Percentiles rank a stretch among this genome's conserved stretches.
Evolutionary conservation across 192 early-diverging fungal genomes (phyloP).

Genomic region (Chytriomyces hyalinus): DNA sequence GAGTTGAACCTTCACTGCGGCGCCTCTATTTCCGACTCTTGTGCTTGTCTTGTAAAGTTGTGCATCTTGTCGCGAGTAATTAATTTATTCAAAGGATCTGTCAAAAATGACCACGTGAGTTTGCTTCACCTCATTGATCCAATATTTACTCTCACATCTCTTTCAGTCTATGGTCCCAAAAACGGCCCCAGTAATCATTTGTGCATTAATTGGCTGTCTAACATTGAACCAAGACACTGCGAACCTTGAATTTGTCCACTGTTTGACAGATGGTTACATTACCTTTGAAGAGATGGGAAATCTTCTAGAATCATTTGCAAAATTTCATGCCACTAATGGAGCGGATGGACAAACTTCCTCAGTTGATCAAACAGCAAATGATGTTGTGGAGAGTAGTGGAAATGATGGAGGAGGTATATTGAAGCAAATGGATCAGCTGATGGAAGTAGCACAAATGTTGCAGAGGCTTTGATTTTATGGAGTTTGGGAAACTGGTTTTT

Average conservation of each 20-base stretch:
- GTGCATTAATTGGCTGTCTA: slow-evolving; percentile 27
- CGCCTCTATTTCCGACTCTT: not conserved
- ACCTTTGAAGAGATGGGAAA: slow-evolving; percentile 16
- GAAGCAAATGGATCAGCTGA: slow-evolving; percentile 28
- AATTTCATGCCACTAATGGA: slow-evolving; percentile 9
- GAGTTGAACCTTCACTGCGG: slow-evolving; percentile 3
- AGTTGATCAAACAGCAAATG: not conserved
- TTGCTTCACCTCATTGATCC: not conserved
- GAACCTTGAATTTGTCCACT: not conserved
- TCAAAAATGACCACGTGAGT: slow-evolving; percentile 2
- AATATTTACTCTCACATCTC: not conserved
- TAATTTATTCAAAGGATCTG: slow-evolving; percentile 2
- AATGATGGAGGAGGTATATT: slow-evolving; percentile 6
- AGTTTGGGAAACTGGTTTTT: too few species aligned
- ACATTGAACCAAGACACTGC: not conserved
- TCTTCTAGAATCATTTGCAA: slow-evolving; percentile 10
- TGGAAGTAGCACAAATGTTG: not conserved
- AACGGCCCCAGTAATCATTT: slow-evolving; percentile 23
- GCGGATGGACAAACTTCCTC: not conserved
- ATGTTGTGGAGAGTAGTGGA: not conserved
- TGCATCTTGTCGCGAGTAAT: not conserved
- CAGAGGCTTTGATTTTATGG: not conserved
- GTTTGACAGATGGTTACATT: not conserved
- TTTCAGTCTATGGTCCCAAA: slow-evolving; percentile 22
- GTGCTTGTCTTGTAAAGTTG: not conserved